Percentiles rank a stretch among this genome's conserved stretches.
Evolutionary conservation across 805 yeast genomes (phyloP).

Genomic region (Saccharomycopsis guyanensis): DNA sequence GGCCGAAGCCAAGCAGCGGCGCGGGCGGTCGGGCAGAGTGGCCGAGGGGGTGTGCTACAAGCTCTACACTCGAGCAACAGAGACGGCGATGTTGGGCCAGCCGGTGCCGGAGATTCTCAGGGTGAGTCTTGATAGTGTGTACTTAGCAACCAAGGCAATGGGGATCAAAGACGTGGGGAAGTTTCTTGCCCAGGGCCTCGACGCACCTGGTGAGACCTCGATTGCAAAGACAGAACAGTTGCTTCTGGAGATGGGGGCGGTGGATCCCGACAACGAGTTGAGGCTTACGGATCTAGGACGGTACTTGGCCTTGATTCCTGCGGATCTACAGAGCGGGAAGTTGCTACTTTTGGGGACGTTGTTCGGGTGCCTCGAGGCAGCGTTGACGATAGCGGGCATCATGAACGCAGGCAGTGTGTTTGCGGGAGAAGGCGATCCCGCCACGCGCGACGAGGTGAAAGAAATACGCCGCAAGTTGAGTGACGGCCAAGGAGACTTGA

Average conservation of each 20-base stretch:
- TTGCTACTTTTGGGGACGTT: slow-evolving; percentile 70
- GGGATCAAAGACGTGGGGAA: slow-evolving; percentile 64
- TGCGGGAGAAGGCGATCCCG: slow-evolving; percentile 28
- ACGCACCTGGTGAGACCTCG: slow-evolving; percentile 59
- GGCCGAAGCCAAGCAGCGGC: slow-evolving; percentile 84
- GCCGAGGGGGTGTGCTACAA: slow-evolving; percentile 76
- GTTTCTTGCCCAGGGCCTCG: slow-evolving; percentile 70
- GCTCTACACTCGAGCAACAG: slow-evolving; percentile 59
- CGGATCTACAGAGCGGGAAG: slow-evolving; percentile 80
- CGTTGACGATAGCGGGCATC: slow-evolving; percentile 76
- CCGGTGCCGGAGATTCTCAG: slow-evolving; percentile 89
- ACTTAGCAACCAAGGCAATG: slow-evolving; percentile 81
- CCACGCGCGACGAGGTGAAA: slow-evolving; percentile 56
- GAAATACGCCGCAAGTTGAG: slow-evolving; percentile 27
- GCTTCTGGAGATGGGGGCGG: slow-evolving; percentile 67
- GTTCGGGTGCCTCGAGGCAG: slow-evolving; percentile 71
- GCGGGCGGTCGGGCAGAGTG: slow-evolving; percentile 99
- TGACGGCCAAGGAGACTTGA: slow-evolving; percentile 57
- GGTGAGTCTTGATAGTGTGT: slow-evolving; percentile 74
- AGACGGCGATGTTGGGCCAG: slow-evolving; percentile 52
- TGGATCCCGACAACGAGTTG: slow-evolving; percentile 33
- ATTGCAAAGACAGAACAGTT: slow-evolving; percentile 43
- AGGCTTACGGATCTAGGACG: slow-evolving; percentile 64
- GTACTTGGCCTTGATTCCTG: slow-evolving; percentile 74
- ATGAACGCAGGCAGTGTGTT: slow-evolving; percentile 72